Conservation (phyloP, 179 eudicot species). For the Dionaea muscipula region DNA sequence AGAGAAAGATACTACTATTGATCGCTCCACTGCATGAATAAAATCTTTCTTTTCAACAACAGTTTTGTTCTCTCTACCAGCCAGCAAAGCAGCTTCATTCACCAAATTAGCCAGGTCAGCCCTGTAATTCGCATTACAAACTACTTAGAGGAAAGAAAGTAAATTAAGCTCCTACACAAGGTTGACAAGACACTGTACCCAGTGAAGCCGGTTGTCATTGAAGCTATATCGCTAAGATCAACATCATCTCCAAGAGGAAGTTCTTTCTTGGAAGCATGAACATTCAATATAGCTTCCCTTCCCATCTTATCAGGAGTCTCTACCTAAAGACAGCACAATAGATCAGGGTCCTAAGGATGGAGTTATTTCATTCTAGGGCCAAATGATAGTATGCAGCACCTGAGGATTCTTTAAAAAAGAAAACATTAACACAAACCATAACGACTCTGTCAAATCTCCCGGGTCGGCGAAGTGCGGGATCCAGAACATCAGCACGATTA, state of each 20-base stretch:
- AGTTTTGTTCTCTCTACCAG: slow-evolving; percentile 65
- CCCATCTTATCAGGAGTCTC: slow-evolving; percentile 88
- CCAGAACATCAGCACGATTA: slow-evolving; percentile 84
- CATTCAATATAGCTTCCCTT: slow-evolving; percentile 79
- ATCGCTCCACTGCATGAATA: slow-evolving; percentile 83
- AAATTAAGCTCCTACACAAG: background rate
- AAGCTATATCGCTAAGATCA: slow-evolving; percentile 60
- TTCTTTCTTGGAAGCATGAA: slow-evolving; percentile 74
- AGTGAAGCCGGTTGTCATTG: slow-evolving; percentile 93
- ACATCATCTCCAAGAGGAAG: slow-evolving; percentile 77
- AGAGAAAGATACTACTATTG: slow-evolving; percentile 53
- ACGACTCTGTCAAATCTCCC: slow-evolving; percentile 98
- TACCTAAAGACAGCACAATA: slow-evolving; percentile 33
- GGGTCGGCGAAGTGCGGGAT: slow-evolving; percentile 93
- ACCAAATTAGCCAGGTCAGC: slow-evolving; percentile 97
- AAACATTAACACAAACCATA: slow-evolving; percentile 33
- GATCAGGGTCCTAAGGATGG: slow-evolving; percentile 3
- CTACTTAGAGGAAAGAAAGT: slow-evolving; percentile 9
- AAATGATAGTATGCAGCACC: background rate
- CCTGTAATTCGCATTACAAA: slow-evolving; percentile 36
- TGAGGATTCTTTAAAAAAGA: background rate
- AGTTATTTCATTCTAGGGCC: background rate
- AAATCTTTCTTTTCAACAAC: slow-evolving; percentile 78
- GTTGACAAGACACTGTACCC: slow-evolving; percentile 34
- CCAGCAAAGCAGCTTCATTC: slow-evolving; percentile 95